These are phyloP conservation scores for Fragilaria crotonensis DNA, from an alignment of 108 stramenopile genomes.

Conservation along the genomic window DNA sequence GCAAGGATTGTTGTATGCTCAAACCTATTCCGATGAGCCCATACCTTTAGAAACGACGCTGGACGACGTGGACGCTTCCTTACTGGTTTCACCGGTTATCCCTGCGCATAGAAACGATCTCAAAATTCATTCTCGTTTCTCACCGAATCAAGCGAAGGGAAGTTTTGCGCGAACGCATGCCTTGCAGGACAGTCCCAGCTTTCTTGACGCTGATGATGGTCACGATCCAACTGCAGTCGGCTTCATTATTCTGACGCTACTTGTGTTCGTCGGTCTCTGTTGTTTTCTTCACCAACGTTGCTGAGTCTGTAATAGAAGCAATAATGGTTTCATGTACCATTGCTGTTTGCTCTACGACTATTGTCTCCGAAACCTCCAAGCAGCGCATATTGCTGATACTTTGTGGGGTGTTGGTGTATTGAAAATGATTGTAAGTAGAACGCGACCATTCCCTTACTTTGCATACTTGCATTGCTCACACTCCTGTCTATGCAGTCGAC, in stretches of 20 bases:
- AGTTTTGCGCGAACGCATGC: no score
- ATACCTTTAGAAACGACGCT: no score
- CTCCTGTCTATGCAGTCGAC: no score
- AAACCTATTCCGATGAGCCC: not conserved
- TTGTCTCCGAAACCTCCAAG: not conserved
- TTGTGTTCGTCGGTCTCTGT: not conserved
- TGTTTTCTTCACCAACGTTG: not conserved
- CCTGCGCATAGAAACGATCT: no score
- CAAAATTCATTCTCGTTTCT: no score
- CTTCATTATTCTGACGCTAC: not conserved
- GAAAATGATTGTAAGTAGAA: no score
- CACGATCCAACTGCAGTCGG: not conserved
- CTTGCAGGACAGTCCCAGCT: no score
- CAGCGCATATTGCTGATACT: not conserved
- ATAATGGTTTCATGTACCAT: not conserved
- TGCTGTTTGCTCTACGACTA: not conserved
- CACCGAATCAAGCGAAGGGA: no score
- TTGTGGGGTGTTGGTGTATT: constrained; percentile 1
- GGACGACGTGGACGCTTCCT: no score
- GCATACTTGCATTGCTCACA: no score
- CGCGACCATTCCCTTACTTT: no score
- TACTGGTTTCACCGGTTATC: no score
- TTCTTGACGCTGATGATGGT: not conserved
- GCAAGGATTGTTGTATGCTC: constrained; percentile 5
- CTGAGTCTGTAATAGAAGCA: not conserved